Evolutionary conservation across 1,284 basidiomycete species (phyloP), one percentile per base, ranked within the genome.

Genomic region (Ustilago vetiveriae): DNA sequence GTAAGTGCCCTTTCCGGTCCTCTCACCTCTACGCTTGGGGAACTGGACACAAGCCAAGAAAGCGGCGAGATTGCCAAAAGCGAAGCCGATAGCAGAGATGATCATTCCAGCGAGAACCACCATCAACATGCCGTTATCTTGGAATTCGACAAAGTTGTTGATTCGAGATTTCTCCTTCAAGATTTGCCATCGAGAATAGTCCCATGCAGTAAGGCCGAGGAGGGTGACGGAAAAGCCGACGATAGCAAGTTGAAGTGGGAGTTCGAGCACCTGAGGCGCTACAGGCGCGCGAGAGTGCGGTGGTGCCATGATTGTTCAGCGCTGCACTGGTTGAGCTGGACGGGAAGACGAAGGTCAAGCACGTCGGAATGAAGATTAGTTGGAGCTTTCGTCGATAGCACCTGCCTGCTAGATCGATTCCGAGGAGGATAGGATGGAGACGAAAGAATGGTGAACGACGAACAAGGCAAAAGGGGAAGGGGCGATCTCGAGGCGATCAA

Each of bases 1-100:
- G 9, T 55, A 63, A 6, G 75, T 77, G 17, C 75, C 75, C 41
- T 76, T 77, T 14, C 75, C 75, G 4, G 69, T 65, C 9, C 74
- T 36, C 47, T 77, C 74, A 29, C 75, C 75, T 1, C 70, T 35
- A 19, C 74, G 45, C 40, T 65, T 67, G 6, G 63, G 63, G 36
- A 77, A 77, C 42, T 77, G 75, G 8, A 50, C 23, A 27, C 71
- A 76, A 11, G 70, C 65, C 10, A 75, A 40, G 22, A 75, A 44
- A 0, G 73, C 51, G 2, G 66, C 69, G 6, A 77, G 23, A 29
- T 60, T 57, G 13, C 44, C 45, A 46, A 74, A 74, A 8, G 60
- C 66, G 40, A 75, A 77, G 2, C 35, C 48, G 36, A 77, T n/a
- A 0, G 70, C 65, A 2, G 54, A 39, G 23, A 74, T 37, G 33